Percentiles rank a stretch among this genome's conserved stretches.
phyloP scores from a whole-genome alignment of 176 grass and related monocot species.

The Phoenix dactylifera region DNA sequence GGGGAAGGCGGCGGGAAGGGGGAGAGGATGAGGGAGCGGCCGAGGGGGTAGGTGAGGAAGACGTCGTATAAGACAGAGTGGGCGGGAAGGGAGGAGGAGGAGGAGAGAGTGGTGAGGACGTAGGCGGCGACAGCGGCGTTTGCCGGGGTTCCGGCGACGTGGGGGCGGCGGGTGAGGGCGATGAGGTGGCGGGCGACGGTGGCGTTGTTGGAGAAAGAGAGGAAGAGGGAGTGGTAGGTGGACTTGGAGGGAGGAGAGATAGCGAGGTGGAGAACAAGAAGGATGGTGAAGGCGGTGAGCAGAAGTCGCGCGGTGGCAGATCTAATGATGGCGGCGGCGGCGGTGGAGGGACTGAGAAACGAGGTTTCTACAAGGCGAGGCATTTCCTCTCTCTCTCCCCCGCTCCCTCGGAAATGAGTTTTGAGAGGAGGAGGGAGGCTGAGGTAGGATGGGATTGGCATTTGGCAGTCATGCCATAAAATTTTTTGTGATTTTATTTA shows the following conservation, averaged over 20 bases:
- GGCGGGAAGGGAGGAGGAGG: slow-evolving; percentile 35
- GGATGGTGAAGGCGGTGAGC: slow-evolving; percentile 19
- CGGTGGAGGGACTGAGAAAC: slow-evolving; percentile 6
- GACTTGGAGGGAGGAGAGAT: slow-evolving; percentile 15
- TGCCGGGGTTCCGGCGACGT: slow-evolving; percentile 47
- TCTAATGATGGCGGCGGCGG: slow-evolving; percentile 17
- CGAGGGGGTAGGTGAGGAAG: slow-evolving; percentile 56
- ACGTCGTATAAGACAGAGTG: slow-evolving; percentile 53
- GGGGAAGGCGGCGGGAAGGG: slow-evolving; percentile 3
- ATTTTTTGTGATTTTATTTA: no score
- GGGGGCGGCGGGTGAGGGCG: slow-evolving; percentile 60
- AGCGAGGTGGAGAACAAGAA: slow-evolving; percentile 12
- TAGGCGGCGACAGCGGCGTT: slow-evolving; percentile 37
- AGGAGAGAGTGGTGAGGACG: slow-evolving; percentile 26
- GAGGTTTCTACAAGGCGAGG: no score
- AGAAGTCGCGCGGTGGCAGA: slow-evolving; percentile 6
- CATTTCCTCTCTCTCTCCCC: no score
- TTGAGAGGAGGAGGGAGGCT: no score
- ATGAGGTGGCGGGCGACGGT: slow-evolving; percentile 60
- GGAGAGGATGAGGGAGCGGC: slow-evolving; percentile 52
- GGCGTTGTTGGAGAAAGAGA: slow-evolving; percentile 70
- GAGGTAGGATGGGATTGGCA: no score
- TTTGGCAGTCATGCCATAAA: no score
- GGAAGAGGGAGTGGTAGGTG: slow-evolving; percentile 61
- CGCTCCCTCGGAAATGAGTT: no score